Evolutionary conservation across 2,329 filamentous ascomycete species (phyloP), one percentile per base, ranked within the genome.

Genomic region (Didymella keratinophila): DNA sequence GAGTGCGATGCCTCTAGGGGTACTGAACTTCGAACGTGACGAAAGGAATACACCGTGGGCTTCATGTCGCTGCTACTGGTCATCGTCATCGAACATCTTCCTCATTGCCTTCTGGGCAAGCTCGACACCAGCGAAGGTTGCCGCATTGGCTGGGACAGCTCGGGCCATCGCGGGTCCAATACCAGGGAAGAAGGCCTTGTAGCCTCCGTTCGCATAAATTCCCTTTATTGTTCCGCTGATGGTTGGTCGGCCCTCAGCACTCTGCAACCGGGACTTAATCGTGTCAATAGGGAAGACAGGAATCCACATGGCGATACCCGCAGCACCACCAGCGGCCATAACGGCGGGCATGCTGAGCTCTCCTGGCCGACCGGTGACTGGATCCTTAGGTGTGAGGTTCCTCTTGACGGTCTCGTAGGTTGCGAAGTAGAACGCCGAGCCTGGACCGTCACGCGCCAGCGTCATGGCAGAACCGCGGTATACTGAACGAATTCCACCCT

Each of bases 261-360:
- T 96, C 84, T 99, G 95, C 75, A 99, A 81, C 36, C 93, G 84
- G 64, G 89, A 93, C 86, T 99, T 99, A 80, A 99, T 89, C 0
- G 95, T 99, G 74, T 99, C 95, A 64, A 99, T 86, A 21, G 95
- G 95, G 86, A 99, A 99, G 41, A 99, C 93, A 52, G 95, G 93
- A 67, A 97, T 95, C 95, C 95, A 99, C 95, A 99, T 99, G 63
- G 95, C 95, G 25, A 99, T 87, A 73, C 95, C 95, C 0, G 95
- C 95, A 4, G 89, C 91, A 63, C 91, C 95, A 69, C 95, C 95
- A 2, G 95, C 95, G 27, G 87, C 86, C 70, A 93, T 92, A 56
- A 99, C 86, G 11, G 95, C 95, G 2, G 86, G 81, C 63, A 99
- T 82, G 71, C 90, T 94, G 57, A 98, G 80, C 69, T 95, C 83